Percentiles rank a stretch among this genome's conserved stretches.
Evolutionary conservation across 768 basidiomycete genomes (phyloP).

Genomic region (Pulveroboletus sp.): DNA sequence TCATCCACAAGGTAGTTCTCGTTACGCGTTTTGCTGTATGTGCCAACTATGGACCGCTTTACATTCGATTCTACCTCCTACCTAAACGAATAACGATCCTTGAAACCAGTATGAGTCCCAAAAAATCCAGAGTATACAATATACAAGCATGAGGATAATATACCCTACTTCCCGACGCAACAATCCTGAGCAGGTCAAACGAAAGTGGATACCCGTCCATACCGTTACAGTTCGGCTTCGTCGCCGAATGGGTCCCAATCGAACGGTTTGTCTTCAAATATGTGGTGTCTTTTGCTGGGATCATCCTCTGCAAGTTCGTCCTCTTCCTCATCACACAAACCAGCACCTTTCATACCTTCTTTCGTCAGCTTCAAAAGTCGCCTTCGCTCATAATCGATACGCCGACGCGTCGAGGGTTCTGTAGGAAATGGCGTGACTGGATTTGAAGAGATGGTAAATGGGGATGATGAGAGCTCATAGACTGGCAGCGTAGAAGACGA

Average conservation of each 20-base stretch:
- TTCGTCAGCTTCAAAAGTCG: slow-evolving; percentile 27
- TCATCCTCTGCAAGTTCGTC: slow-evolving; percentile 15
- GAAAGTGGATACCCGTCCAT: not conserved
- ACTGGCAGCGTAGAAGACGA: slow-evolving; percentile 27
- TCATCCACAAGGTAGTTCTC: no score
- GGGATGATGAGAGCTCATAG: slow-evolving; percentile 23
- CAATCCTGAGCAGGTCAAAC: not conserved
- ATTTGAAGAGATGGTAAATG: slow-evolving; percentile 23
- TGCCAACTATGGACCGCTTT: no score
- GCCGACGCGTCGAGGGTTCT: slow-evolving; percentile 23
- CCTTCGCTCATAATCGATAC: slow-evolving; percentile 29
- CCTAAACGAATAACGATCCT: not conserved
- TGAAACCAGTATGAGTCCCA: not conserved
- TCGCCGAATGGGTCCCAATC: slow-evolving; percentile 31
- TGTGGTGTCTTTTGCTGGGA: slow-evolving; percentile 16
- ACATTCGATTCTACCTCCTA: no score
- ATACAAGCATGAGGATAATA: slow-evolving; percentile 7
- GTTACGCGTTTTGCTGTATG: no score
- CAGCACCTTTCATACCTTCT: slow-evolving; percentile 26
- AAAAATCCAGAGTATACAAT: slow-evolving; percentile 1
- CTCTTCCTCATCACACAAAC: slow-evolving; percentile 21
- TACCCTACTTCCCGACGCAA: not conserved
- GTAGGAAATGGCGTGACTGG: slow-evolving; percentile 29
- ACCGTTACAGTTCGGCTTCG: slow-evolving; percentile 20
- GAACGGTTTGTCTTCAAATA: slow-evolving; percentile 26